A percentile compares a stretch with the other conserved stretches of the same genome.
These are phyloP conservation scores for Kodamaea hsintzibuensis DNA, from an alignment of 805 yeast genomes.

Conservation along the genomic window DNA sequence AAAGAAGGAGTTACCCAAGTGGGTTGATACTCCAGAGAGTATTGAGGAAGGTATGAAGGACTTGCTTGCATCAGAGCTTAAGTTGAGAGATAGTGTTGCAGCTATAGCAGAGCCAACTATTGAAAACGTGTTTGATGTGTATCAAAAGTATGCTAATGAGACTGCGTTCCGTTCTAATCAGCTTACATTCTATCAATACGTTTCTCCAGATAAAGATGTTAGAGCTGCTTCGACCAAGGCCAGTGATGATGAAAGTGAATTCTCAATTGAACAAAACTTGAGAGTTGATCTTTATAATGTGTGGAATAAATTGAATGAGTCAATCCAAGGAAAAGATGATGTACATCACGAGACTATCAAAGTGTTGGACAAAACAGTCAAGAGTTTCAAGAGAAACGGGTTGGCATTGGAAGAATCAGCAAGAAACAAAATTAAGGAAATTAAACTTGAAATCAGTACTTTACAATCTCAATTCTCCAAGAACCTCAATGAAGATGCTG, in stretches of 20 bases:
- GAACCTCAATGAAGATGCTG: constrained; percentile 72
- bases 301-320: constrained; percentile 52
- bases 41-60: constrained; percentile 44
- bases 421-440: constrained; percentile 55
- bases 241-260: constrained; percentile 56
- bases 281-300: constrained; percentile 66
- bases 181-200: constrained; percentile 70
- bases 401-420: constrained; percentile 57
- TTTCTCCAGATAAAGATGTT: constrained; percentile 60
- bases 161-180: constrained; percentile 48
- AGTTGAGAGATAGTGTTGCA: constrained; percentile 56
- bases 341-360: constrained; percentile 57
- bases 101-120: constrained; percentile 50
- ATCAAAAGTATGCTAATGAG: constrained; percentile 51
- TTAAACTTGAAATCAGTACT: constrained; percentile 60
- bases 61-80: constrained; percentile 44
- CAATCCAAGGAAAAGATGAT: constrained; percentile 22
- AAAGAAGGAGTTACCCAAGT: constrained; percentile 21
- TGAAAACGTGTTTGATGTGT: constrained; percentile 56
- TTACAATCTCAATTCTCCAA: constrained; percentile 59
- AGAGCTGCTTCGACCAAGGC: constrained; percentile 72
- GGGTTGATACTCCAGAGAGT: constrained; percentile 60
- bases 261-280: constrained; percentile 60
- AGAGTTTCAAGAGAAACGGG: constrained; percentile 66
- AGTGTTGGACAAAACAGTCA: constrained; percentile 56